Percentiles rank a stretch among this genome's conserved stretches.
These are phyloP conservation scores for Yamadazyma conglobata DNA, from an alignment of 1,139 yeast genomes.

Conservation along the genomic window DNA sequence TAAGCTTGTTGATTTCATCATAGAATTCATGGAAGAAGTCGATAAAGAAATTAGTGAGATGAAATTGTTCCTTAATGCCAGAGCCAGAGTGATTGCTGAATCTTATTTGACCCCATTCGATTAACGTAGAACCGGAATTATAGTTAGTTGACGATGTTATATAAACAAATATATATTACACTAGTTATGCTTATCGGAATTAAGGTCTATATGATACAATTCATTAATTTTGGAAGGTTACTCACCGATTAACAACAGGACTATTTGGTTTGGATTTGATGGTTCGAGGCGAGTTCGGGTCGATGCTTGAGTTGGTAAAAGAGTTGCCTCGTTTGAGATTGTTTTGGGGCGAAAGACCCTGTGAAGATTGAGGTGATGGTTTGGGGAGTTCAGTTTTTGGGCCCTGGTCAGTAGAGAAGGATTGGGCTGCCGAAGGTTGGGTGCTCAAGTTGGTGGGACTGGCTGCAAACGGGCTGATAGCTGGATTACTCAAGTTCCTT, in stretches of 20 bases:
- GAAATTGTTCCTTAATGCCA: conserved; percentile 93
- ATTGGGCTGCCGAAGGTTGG: conserved; percentile 2
- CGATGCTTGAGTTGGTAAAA: conserved; percentile 3
- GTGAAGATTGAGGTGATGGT: conserved; percentile 30
- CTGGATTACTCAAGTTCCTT: conserved; percentile 10
- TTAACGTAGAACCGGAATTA: too few relatives aligned
- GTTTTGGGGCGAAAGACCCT: conserved; percentile 32
- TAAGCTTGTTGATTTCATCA: conserved; percentile 91
- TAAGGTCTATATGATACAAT: conserved; percentile 5
- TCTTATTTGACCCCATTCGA: conserved; percentile 80
- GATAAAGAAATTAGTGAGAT: conserved; percentile 98
- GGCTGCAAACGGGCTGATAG: conserved; percentile 9
- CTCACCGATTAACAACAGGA: conserved; percentile 10
- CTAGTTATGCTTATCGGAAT: conserved; percentile 3
- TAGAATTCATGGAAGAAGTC: conserved; percentile 98
- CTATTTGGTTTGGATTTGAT: conserved; percentile 14
- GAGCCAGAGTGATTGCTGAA: conserved; percentile 98
- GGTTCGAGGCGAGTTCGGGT: conserved; percentile 9
- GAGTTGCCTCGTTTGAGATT: conserved; percentile 6
- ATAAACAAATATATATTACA: conserved; percentile 2
- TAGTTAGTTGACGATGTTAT: background rate
- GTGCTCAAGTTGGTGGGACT: conserved; percentile 3
- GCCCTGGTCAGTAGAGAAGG: conserved; percentile 13
- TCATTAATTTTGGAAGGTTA: conserved; percentile 3
- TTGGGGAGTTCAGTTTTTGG: conserved; percentile 13